Conservation (phyloP, 495 filamentous ascomycete species). For the Lasiosphaeria hispida region DNA sequence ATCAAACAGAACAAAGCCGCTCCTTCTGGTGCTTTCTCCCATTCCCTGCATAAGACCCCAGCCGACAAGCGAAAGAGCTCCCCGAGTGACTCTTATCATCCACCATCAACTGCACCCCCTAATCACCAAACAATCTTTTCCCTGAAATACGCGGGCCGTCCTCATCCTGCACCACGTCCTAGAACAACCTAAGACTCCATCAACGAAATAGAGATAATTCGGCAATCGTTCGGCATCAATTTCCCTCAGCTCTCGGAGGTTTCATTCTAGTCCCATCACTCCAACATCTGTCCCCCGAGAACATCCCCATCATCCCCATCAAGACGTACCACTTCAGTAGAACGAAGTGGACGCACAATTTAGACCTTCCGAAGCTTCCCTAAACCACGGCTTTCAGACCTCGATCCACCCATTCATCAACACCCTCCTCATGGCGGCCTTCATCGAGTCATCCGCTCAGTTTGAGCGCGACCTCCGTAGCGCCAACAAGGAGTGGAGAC, state of each 20-base stretch:
- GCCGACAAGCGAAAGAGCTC: neutral
- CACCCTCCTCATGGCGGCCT: slow-evolving; percentile 17
- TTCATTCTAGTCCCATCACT: neutral
- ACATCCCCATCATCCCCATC: neutral
- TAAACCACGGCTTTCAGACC: neutral
- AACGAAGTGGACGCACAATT: neutral
- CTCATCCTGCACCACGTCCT: neutral
- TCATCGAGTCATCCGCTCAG: slow-evolving; percentile 17
- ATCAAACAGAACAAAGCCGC: slow-evolving; percentile 10
- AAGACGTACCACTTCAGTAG: neutral
- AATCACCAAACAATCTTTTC: neutral
- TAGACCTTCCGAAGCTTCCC: neutral
- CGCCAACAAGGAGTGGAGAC: slow-evolving; percentile 41
- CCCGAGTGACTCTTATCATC: slow-evolving; percentile 11
- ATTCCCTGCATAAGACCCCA: neutral
- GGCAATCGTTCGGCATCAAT: too few relatives aligned
- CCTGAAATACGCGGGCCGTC: neutral
- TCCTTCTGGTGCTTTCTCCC: slow-evolving; percentile 1
- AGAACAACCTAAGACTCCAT: too few relatives aligned
- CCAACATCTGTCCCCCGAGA: neutral
- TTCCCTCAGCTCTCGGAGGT: neutral
- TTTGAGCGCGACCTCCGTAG: slow-evolving; percentile 45
- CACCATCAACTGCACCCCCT: neutral
- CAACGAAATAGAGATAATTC: too few relatives aligned
- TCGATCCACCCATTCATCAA: neutral